Base-by-base conservation (phyloP, 2,329 filamentous ascomycete genomes). In the Xylaria sp. region DNA sequence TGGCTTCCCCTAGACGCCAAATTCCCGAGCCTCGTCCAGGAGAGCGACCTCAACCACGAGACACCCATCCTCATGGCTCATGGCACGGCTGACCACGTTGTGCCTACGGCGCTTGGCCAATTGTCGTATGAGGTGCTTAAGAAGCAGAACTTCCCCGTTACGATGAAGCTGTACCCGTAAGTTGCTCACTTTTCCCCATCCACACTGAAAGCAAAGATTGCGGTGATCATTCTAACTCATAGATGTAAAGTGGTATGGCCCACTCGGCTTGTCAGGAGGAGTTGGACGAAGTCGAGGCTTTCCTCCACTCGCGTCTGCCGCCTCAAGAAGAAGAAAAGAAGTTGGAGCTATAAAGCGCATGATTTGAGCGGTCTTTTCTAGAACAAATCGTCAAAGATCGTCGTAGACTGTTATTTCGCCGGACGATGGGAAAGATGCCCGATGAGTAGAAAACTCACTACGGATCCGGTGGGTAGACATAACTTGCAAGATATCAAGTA, bases 61-160 rank as follows among this genome's bases (percentile, higher is more conserved):
- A 97, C 93, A 1, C 92, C 92, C 0, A 89, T 98, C 70, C 93
- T 96, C 80, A 92, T 98, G 90, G 93, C 88, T 12, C 96, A 98
- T 75, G 96, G 96, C n/a, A 87, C 90, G 69, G 82, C 81, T 0
- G 95, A 99, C 79, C 85, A 85, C 14, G 82, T 97, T 2, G 92
- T 98, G 8, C 86, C 85, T 73, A 86, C 89, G 51, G 82, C 86
- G 64, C 91, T 92, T 80, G 95, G 93, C 14, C 81, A 88, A 78
- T 79, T 84, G 80, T 93, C 92, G 27, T 88, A 86, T 2, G 85
- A 93, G 48, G 78, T 85, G 67, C 81, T 98, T 60, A 90, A 88
- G 79, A 85, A 87, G 47, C 81, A 90, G 79, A 93, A 93, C 0
- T 91, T 90, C 79, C 85, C 91, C 64, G 91, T 96, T 4, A 87